A percentile compares a stretch with the other conserved stretches of the same genome.
phyloP scores from a whole-genome alignment of 768 basidiomycete species.

The Kwoniella heveanensis region DNA sequence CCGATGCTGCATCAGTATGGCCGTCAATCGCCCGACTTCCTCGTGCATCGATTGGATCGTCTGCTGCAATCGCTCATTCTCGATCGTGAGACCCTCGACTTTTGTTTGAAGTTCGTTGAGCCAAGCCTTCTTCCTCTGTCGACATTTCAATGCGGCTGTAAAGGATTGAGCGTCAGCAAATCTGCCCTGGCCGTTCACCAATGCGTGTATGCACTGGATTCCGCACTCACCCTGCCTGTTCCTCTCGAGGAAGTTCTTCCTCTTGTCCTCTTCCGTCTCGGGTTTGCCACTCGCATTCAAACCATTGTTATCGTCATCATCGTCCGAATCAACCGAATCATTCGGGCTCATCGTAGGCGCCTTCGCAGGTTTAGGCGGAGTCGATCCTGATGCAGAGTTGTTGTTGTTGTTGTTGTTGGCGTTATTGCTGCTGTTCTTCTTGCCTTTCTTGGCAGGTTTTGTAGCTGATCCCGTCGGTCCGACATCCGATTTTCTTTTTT shows the following conservation, averaged over 20 bases:
- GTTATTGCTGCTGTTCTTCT: conserved; percentile 30
- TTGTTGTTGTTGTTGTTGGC: background rate
- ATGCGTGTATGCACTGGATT: too few species aligned
- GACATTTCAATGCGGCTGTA: conserved; percentile 94
- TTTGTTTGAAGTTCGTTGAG: conserved; percentile 86
- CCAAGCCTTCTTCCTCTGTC: conserved; percentile 99
- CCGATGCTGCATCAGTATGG: conserved; percentile 58
- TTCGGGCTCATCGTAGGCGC: conserved; percentile 52
- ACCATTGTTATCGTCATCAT: conserved; percentile 39
- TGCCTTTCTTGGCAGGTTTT: conserved; percentile 38
- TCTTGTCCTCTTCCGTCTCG: conserved; percentile 97
- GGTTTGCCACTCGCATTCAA: conserved; percentile 65
- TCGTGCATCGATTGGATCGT: conserved; percentile 86
- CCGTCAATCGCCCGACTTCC: conserved; percentile 77
- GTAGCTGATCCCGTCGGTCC: conserved; percentile 7
- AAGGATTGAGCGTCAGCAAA: too few species aligned
- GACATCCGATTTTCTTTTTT: conserved; percentile 49
- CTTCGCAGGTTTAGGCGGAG: conserved; percentile 19
- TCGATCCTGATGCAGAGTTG: conserved; percentile 3
- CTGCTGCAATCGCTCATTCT: conserved; percentile 88
- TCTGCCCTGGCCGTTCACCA: too few species aligned
- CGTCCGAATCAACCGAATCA: conserved; percentile 25
- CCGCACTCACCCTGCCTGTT: conserved; percentile 83
- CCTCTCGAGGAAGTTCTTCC: conserved; percentile 92
- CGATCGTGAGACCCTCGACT: conserved; percentile 85